These are phyloP conservation scores for Fusarium camptoceras DNA, from an alignment of 2,329 filamentous ascomycete genomes.

Conservation along the genomic window DNA sequence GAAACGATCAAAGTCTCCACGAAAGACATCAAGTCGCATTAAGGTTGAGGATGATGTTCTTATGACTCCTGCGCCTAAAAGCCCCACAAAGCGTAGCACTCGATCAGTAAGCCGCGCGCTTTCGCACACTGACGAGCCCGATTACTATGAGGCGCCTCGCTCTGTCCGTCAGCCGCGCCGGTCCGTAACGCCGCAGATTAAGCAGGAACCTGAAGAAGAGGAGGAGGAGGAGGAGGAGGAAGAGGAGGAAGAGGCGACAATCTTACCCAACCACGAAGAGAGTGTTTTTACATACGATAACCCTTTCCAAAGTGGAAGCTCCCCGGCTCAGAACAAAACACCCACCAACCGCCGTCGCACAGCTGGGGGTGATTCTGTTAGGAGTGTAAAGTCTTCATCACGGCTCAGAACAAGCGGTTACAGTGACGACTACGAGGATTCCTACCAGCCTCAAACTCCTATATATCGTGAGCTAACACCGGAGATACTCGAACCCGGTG, in stretches of 20 bases:
- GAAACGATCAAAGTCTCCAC: conserved; percentile 66
- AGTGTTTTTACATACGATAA: conserved; percentile 90
- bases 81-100: conserved; percentile 66
- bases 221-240: conserved; percentile 48
- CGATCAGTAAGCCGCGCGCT: conserved; percentile 67
- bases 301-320: conserved; percentile 87
- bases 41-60: conserved; percentile 64
- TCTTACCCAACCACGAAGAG: conserved; percentile 55
- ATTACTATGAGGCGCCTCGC: conserved; percentile 52
- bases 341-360: conserved; percentile 64
- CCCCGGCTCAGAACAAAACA: conserved; percentile 66
- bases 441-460: conserved; percentile 48
- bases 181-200: conserved; percentile 64
- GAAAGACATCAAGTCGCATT: conserved; percentile 65
- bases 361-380: conserved; percentile 56
- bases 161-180: conserved; percentile 64
- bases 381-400: conserved; percentile 57
- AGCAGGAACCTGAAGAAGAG: conserved; percentile 62
- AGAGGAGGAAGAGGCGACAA: conserved; percentile 50
- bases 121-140: conserved; percentile 62
- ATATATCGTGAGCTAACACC: conserved; percentile 49
- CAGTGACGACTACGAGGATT: conserved; percentile 48
- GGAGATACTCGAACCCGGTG: conserved; percentile 72
- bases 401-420: conserved; percentile 57
- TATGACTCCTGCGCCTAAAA: conserved; percentile 53